Evolutionary conservation across 805 yeast species (phyloP).

Genomic region (Citeromyces matritensis): DNA sequence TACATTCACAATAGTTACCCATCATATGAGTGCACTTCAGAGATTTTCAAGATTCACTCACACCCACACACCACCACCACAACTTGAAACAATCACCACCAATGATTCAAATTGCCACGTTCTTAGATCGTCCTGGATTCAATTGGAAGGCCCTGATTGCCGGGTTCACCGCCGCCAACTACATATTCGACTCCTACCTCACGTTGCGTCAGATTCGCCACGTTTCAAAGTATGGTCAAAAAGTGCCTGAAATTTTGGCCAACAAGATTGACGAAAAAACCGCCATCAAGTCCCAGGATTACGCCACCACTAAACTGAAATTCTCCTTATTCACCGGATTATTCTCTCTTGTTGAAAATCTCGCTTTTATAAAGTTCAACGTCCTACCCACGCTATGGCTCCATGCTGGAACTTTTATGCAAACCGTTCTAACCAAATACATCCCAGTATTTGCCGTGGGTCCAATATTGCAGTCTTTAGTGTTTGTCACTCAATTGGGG

Average conservation of each 20-base stretch:
- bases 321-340: conserved; percentile 45
- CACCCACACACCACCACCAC: too few relatives aligned
- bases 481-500: conserved; percentile 39
- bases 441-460: conserved; percentile 20
- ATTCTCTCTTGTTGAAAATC: conserved; percentile 36
- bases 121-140: conserved; percentile 49
- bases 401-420: conserved; percentile 20
- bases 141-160: conserved; percentile 71
- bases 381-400: conserved; percentile 52
- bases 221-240: conserved; percentile 24
- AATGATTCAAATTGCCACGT: too few relatives aligned
- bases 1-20: too few relatives aligned
- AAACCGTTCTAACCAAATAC: conserved; percentile 13
- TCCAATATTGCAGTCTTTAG: conserved; percentile 56
- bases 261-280: conserved; percentile 60
- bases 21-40: too few relatives aligned
- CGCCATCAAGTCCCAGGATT: conserved; percentile 61
- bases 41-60: too few relatives aligned
- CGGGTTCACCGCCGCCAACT: conserved; percentile 65
- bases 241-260: conserved; percentile 57
- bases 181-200: conserved; percentile 58
- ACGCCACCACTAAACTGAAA: conserved; percentile 64
- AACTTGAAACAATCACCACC: too few relatives aligned
- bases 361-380: conserved; percentile 43
- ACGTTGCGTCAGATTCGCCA: conserved; percentile 66